Conservation (phyloP, 441 rosid species). For the Mallotus japonicus region DNA sequence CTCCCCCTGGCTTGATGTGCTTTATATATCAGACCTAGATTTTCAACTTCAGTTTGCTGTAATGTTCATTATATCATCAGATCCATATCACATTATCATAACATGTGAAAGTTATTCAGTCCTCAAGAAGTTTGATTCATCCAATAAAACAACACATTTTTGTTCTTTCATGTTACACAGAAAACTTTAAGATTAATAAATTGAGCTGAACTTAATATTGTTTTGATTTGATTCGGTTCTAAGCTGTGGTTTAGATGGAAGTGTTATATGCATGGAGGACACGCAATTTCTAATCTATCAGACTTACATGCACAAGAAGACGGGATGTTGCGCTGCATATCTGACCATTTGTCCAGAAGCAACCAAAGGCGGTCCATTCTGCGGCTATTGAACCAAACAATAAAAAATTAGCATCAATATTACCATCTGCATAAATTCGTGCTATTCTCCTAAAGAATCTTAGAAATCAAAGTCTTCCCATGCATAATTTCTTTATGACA, state of each 20-base stretch:
- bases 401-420: constrained; percentile 6
- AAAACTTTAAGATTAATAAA: background rate
- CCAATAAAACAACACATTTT: background rate
- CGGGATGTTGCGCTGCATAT: constrained; percentile 99
- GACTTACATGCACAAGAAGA: constrained; percentile 87
- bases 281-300: background rate
- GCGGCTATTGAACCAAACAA: constrained; percentile 55
- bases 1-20: no score
- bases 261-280: background rate
- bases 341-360: constrained; percentile 99
- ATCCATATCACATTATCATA: background rate
- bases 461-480: background rate
- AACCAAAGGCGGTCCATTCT: constrained; percentile 92
- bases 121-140: background rate
- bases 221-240: background rate
- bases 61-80: background rate
- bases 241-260: background rate
- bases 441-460: constrained; percentile 1
- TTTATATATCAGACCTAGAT: no score
- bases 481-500: background rate
- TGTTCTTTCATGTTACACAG: constrained; percentile 1
- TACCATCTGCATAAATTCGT: constrained; percentile 1
- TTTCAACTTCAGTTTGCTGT: background rate
- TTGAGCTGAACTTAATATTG: background rate
- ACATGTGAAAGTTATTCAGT: background rate